Evolutionary conservation across 2,329 filamentous ascomycete genomes (phyloP).

Genomic region (Claviceps spartinae): DNA sequence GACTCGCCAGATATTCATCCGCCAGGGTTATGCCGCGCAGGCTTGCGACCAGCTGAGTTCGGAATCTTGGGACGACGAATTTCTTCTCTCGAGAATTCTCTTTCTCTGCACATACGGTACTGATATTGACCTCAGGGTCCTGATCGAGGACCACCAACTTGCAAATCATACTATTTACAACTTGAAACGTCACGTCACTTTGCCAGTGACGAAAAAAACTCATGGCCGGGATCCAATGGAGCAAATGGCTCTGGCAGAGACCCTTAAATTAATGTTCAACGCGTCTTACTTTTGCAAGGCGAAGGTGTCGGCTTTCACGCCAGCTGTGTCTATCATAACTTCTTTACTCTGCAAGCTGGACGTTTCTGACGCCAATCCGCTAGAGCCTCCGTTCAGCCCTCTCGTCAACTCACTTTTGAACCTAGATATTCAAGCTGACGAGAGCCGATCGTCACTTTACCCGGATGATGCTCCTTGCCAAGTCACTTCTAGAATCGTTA

Average conservation of each 20-base stretch:
- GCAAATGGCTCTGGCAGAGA: slow-evolving; percentile 70
- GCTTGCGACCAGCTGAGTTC: slow-evolving; percentile 59
- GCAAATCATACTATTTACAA: slow-evolving; percentile 52
- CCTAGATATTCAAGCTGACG: slow-evolving; percentile 50
- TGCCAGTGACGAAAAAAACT: slow-evolving; percentile 18
- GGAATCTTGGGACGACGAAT: slow-evolving; percentile 71
- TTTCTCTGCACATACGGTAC: slow-evolving; percentile 35
- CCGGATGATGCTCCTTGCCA: slow-evolving; percentile 46
- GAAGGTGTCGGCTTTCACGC: slow-evolving; percentile 46
- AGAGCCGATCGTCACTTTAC: slow-evolving; percentile 46
- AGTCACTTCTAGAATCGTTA: slow-evolving; percentile 51
- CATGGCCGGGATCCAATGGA: slow-evolving; percentile 44
- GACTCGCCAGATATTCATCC: slow-evolving; percentile 30
- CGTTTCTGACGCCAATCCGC: slow-evolving; percentile 46
- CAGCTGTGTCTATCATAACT: slow-evolving; percentile 55
- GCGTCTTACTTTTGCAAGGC: slow-evolving; percentile 61
- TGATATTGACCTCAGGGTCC: slow-evolving; percentile 34
- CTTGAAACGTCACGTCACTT: slow-evolving; percentile 53
- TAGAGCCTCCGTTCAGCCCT: slow-evolving; percentile 58
- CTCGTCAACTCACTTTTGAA: slow-evolving; percentile 74
- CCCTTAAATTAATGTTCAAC: slow-evolving; percentile 81
- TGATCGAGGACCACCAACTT: slow-evolving; percentile 28
- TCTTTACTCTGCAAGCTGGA: slow-evolving; percentile 50
- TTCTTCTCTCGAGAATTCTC: slow-evolving; percentile 43
- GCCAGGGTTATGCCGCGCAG: slow-evolving; percentile 41